These are phyloP conservation scores for Verruconis gallopava DNA, from an alignment of 2,329 filamentous ascomycete genomes.

Conservation along the genomic window DNA sequence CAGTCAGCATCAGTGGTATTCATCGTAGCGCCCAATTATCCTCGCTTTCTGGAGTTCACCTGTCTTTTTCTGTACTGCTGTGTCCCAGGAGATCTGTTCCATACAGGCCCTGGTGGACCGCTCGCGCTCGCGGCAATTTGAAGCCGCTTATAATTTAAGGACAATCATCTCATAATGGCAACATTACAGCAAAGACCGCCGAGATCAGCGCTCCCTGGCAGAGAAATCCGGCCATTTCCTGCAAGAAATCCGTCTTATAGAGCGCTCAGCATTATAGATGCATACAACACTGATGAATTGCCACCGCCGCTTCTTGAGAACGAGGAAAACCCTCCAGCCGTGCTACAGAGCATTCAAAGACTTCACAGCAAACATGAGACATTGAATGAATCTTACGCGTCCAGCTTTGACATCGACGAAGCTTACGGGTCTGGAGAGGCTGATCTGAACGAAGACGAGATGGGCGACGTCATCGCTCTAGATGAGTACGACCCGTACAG, in stretches of 20 bases:
- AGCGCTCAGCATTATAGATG: constrained; percentile 5
- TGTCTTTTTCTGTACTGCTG: no score
- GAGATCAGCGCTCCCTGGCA: not conserved
- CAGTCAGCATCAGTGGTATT: no score
- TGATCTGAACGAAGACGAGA: not conserved
- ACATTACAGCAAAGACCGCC: not conserved
- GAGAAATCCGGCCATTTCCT: constrained; percentile 1
- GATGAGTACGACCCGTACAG: constrained; percentile 9
- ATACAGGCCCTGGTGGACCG: no score
- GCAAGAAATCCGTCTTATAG: constrained; percentile 4
- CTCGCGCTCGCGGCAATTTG: no score
- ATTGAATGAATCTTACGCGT: constrained; percentile 1
- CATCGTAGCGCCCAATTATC: no score
- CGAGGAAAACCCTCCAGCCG: not conserved
- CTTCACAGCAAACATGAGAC: not conserved
- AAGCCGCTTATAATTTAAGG: no score
- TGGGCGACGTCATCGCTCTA: not conserved
- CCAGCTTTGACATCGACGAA: constrained; percentile 2
- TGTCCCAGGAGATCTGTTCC: no score
- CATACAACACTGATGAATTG: constrained; percentile 2
- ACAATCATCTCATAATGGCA: no score
- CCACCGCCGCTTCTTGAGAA: not conserved
- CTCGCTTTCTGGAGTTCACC: no score
- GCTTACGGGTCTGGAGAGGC: constrained; percentile 4
- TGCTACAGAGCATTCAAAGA: not conserved